Evolutionary conservation across 768 basidiomycete genomes (phyloP).

Genomic region (Kwoniella dejecticola): DNA sequence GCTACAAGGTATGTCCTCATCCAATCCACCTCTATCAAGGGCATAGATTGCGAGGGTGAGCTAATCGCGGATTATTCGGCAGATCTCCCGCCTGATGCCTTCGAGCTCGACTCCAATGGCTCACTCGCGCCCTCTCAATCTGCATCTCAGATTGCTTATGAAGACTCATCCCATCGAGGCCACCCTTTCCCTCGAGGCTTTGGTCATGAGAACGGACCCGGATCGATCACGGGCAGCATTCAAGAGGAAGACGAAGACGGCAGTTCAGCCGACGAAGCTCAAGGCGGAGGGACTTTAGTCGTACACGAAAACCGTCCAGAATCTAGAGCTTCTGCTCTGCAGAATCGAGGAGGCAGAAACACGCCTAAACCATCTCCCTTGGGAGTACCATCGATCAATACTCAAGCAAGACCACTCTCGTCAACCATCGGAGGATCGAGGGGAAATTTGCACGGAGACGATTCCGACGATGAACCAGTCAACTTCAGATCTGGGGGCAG

Average conservation of each 20-base stretch:
- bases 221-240: slow-evolving; percentile 53
- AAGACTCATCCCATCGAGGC: slow-evolving; percentile 32
- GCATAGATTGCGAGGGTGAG: too few species aligned
- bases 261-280: slow-evolving; percentile 45
- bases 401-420: slow-evolving; percentile 32
- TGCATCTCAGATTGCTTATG: slow-evolving; percentile 52
- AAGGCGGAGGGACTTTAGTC: slow-evolving; percentile 38
- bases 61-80: background rate
- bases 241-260: slow-evolving; percentile 54
- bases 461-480: slow-evolving; percentile 21
- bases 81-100: slow-evolving; percentile 48
- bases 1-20: slow-evolving; percentile 30
- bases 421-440: slow-evolving; percentile 20
- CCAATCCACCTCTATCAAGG: background rate
- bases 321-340: slow-evolving; percentile 14
- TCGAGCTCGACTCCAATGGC: slow-evolving; percentile 54
- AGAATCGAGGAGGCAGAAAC: background rate
- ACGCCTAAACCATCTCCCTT: slow-evolving; percentile 35
- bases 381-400: slow-evolving; percentile 44
- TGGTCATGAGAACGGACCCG: slow-evolving; percentile 21
- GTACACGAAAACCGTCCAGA: slow-evolving; percentile 53
- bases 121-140: slow-evolving; percentile 55
- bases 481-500: slow-evolving; percentile 37
- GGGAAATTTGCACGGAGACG: background rate
- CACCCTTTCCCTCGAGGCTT: slow-evolving; percentile 32